Evolutionary conservation across 1,284 basidiomycete genomes (phyloP), one percentile per base, ranked within the genome.

Genomic region (Lignosus rhinocerotis): DNA sequence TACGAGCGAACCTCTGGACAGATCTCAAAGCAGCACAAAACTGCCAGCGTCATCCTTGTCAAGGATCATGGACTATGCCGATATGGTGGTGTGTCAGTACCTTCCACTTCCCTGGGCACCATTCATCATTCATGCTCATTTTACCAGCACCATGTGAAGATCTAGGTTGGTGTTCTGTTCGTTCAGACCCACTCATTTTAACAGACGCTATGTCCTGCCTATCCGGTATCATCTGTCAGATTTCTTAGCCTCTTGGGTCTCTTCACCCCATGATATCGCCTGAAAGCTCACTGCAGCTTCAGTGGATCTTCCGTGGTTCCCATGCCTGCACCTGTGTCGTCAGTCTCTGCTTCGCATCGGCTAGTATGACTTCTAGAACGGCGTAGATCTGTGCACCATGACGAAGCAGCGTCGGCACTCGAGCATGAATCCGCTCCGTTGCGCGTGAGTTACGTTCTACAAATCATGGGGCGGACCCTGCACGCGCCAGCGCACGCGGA

Each of bases 321-420:
- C 19, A 44, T 21, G 2, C 42, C 32, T 7, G 21, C 25, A n/a
- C 9, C 30, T 21, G 14, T 25, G 5, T 50, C 48, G 7, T 44
- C 17, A 50, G 46, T 11, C 31, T 21, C 21, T 44, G 31, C 34
- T 55, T 44, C 31, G 30, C 38, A n/a, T 50, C 31, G 48, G 21
- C 21, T 16, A 8, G 11, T 44, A 19, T 41, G 34, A n/a, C 30
- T 51, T 56, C 49, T 30, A 33, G 36, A 46, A 17, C 17, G 41
- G 6, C 55, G 49, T 31, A 43, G 55, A 56, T 56, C 55, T 21
- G 33, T 51, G 32, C 39, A 25, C 25, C 45, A 36, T 39, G 32
- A 30, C 55, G 42, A 39, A 41, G 36, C 8, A 7, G 32, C 31
- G 30, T 39, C 45, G 53, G 45, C 45, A 21, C 36, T 16, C 8